Base-by-base conservation (phyloP, 2,329 filamentous ascomycete genomes). In the Fusarium sp. region DNA sequence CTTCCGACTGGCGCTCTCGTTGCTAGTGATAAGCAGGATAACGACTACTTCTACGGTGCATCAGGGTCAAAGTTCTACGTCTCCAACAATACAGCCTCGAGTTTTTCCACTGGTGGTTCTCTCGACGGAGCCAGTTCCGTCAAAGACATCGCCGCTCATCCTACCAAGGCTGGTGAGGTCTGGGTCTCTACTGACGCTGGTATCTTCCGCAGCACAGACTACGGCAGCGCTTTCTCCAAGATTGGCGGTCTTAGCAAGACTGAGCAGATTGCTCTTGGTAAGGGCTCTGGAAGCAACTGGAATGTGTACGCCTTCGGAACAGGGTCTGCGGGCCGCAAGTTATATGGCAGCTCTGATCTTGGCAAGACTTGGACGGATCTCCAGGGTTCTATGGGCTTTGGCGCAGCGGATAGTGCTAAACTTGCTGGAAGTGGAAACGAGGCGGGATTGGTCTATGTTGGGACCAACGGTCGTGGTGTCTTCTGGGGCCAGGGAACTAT, bases 121-220 rank as follows among this genome's bases (percentile, higher is more conserved):
- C 77, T 88, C 1, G 81, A 79, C 7, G 81, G 81, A n/a, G 84
- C 82, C 7, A 83, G 80, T 5, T 78, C 82, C 24, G 82, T 92
- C 64, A 90, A 90, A 44, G 85, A 87, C 39, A 84, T 93, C 15
- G 88, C 87, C 22, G 84, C 84, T 2, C 85, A 91, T 70, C 90
- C 90, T 1, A 84, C 86, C 11, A 83, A 84, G 17, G 88, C 89
- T 0, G 91, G 92, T 18, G 88, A 90, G 54, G 85, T 93, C 54
- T 89, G 86, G 80, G 88, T 88, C 4, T 89, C 88, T 3, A 90
- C 88, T 0, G 83, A 89, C 60, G 80, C 75, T 0, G 89, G 89
- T 11, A 79, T 91, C 54, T 90, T 87, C 81, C 85, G 85, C 73
- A 88, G 86, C 15, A 86, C 84, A 11, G 79, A 90, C 77, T 88